Base-by-base conservation (phyloP, 805 yeast species). In the Metschnikowia lochheadii region DNA sequence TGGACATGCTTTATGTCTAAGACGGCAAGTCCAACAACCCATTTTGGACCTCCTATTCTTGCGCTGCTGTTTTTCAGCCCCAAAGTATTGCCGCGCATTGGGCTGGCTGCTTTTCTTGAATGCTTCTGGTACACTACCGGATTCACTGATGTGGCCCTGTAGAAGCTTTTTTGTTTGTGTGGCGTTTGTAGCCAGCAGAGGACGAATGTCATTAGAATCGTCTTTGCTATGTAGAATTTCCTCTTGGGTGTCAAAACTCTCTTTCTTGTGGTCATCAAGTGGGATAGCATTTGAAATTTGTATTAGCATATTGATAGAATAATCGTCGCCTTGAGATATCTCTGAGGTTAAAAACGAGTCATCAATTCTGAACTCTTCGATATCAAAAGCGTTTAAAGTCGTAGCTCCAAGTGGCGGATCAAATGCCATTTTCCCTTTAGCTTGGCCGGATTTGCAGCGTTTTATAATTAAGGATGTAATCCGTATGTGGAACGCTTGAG, bases 1-100 rank as follows among this genome's bases (percentile, higher is more conserved):
- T n/a, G 61, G 58, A 40, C 61, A 58, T 2, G 57, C 55, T 44
- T 58, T 58, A 41, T 56, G 61, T 20, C 61, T 56, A 14, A 58
- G 41, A 6, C 61, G 54, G 40, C 61, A 58, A 1, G 60, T 58
- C 61, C 61, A 58, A 43, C 61, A 58, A 14, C 61, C 61, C 6
- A 46, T 31, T 31, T 46, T 51, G 2, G 57, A 56, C 17, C 58
- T 36, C 14, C 20, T 49, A 6, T 36, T 49, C 23, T 45, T 41
- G 40, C 20, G 11, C 15, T 29, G n/a, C 13, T 29, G 33, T 35
- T 42, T 41, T 26, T 40, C 20, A 10, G 10, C 34, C 8, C 6
- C 34, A 26, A 8, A 5, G 20, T 29, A 26, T 17, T 14, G 21
- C 34, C 17, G 20, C 17, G 7, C 8, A 6, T 14, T 39, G 17